Evolutionary conservation across 2,329 filamentous ascomycete genomes (phyloP), one percentile per base, ranked within the genome.

Genomic region (Colletotrichum sublineola): DNA sequence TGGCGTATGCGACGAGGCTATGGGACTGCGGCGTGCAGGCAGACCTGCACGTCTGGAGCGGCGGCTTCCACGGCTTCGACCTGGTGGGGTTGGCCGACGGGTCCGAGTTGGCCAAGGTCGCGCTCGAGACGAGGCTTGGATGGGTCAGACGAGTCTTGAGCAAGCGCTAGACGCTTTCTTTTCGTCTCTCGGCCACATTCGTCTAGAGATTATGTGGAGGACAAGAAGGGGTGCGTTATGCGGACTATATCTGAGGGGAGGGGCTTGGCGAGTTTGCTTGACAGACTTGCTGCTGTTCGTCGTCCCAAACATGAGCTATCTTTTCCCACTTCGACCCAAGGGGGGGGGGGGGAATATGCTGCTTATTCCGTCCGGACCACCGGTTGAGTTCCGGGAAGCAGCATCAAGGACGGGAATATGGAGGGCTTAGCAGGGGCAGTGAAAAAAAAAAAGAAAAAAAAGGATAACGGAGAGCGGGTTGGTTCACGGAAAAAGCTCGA

Each of bases 11-110:
- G 18, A 76, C 74, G 33, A 80, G 77, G 63, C 74, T 86, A 44
- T 82, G 81, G 71, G 79, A 77, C n/a, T 80, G 79, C 15, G 83
- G 84, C 31, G 82, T 84, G n/a, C 77, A 79, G 42, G 77, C 79
- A 7, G 83, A 87, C 74, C 73, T 85, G 53, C 84, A 86, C 75
- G 77, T 87, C 6, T 84, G 83, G 77, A 81, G 82, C 0, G 82
- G 83, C 1, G 77, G 82, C 18, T 82, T 79, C 42, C 83, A 86
- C 77, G 79, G 76, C 5, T 85, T 82, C 67, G 83, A 85, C 20
- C 15, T 70, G 31, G 15, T 65, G n/a, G 70, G 70, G 15, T 12
- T 69, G 46, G 53, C 66, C n/a, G 53, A 52, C 29, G 66, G 66
- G 40, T 61, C 66, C 31, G 66, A 60, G 6, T 33, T 73, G n/a